Evolutionary conservation across 2,329 filamentous ascomycete genomes (phyloP), one percentile per base, ranked within the genome.

Genomic region (Alternaria arborescens): DNA sequence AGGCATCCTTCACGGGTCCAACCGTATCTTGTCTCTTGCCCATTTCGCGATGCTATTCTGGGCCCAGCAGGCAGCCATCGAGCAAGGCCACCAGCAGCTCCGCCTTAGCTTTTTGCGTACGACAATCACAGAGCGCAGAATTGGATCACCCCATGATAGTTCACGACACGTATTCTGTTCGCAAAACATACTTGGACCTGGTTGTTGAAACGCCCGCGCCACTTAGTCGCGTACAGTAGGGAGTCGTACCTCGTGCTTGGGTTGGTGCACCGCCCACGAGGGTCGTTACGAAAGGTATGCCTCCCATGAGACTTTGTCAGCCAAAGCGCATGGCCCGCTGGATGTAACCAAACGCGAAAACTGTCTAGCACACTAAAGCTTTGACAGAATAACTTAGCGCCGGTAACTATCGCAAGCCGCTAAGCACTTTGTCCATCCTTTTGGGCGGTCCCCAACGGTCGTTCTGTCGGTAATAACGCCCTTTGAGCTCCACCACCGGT

Each of bases 341-440:
- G 58, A 22, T 24, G 46, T 43, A 14, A 55, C 58, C 42, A 42
- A 28, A 48, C 16, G 43, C 47, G 58, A 32, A 68, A 66, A 16
- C 65, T 24, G 52, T 66, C 58, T 68, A 68, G 44, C 48, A 36
- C 34, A 36, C 34, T 8, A 44, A 52, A 55, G 57, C 60, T 52
- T 60, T 54, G 40, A 47, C 51, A 44, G 42, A 24, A 51, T 56
- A 28, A 38, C 42, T 54, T 66, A 68, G 65, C 55, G 64, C 64
- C 65, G 55, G 65, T 62, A 66, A 62, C 61, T 57, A 65, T 60
- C 40, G 51, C 26, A 48, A 43, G 55, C 62, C 62, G 60, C 62
- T 62, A 66, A 62, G 58, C 55, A 60, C 62, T 53, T 43, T 60
- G 51, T 59, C 57, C 54, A 54, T 60, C 53, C 59, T 54, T 28